Conservation (phyloP, 2,329 filamentous ascomycete species). For the Spiromastix sp. region DNA sequence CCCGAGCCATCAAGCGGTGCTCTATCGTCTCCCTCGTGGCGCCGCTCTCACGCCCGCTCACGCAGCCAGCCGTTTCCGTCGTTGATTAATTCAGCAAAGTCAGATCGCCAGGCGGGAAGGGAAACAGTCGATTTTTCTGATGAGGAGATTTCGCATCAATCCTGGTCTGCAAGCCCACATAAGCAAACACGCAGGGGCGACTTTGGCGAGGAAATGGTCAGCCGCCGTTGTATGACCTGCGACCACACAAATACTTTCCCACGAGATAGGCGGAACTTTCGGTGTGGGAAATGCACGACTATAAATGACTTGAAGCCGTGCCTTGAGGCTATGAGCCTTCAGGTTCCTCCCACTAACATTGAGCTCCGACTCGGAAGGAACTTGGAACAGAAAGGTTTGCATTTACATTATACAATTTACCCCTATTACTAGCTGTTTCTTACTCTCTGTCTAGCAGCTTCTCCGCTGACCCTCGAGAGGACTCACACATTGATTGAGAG, state of each 20-base stretch:
- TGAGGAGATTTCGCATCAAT: background rate
- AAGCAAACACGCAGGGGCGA: conserved; percentile 23
- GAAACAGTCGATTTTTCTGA: background rate
- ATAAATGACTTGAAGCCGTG: conserved; percentile 64
- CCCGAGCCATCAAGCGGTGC: background rate
- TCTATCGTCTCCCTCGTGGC: background rate
- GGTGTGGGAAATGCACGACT: conserved; percentile 74
- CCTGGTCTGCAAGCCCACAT: conserved; percentile 27
- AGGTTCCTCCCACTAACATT: background rate
- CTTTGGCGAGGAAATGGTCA: conserved; percentile 51
- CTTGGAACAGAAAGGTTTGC: conserved; percentile 1
- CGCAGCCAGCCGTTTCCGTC: conserved; percentile 72
- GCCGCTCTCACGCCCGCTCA: conserved; percentile 48
- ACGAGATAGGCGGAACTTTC: conserved; percentile 59
- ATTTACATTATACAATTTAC: conserved; percentile 10
- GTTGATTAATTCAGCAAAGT: conserved; percentile 52
- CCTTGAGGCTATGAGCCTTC: conserved; percentile 12
- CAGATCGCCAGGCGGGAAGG: no score
- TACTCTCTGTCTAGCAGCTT: conserved; percentile 18
- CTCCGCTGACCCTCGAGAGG: conserved; percentile 48
- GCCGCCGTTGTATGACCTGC: conserved; percentile 77
- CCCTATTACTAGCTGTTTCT: conserved; percentile 9
- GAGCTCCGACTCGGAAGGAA: background rate
- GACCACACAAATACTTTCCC: conserved; percentile 73
- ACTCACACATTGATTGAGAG: conserved; percentile 49